Percentiles rank a stretch among this genome's conserved stretches.
These are phyloP conservation scores for Heterobasidion parviporum DNA, from an alignment of 1,284 basidiomycete genomes.

Conservation along the genomic window DNA sequence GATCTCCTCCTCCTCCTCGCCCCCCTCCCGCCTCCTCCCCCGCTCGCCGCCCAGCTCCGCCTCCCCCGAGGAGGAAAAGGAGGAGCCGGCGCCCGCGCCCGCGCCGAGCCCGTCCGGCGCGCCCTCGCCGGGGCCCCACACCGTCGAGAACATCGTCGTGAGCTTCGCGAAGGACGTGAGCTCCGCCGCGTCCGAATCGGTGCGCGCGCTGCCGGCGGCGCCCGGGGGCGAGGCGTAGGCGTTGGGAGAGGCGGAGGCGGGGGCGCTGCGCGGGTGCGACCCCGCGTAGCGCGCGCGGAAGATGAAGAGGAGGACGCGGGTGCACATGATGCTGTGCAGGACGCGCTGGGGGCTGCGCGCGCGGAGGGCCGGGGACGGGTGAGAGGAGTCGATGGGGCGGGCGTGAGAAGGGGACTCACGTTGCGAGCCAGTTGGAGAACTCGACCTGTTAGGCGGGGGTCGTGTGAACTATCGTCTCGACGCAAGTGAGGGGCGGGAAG, in stretches of 20 bases:
- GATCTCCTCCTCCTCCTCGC: not conserved
- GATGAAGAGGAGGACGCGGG: slow-evolving; percentile 31
- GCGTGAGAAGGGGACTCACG: slow-evolving; percentile 17
- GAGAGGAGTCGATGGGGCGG: not conserved
- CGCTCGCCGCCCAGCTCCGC: not conserved
- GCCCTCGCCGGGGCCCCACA: not conserved
- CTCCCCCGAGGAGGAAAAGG: too few species aligned
- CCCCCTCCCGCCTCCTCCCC: not conserved
- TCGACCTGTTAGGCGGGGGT: too few species aligned
- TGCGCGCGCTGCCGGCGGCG: not conserved
- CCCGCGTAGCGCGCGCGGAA: slow-evolving; percentile 11
- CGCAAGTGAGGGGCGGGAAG: slow-evolving; percentile 4
- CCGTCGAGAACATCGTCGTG: not conserved
- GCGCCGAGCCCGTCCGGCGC: not conserved
- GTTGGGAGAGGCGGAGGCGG: not conserved
- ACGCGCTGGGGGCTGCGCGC: slow-evolving; percentile 30
- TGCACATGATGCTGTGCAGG: slow-evolving; percentile 33
- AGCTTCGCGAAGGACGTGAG: not conserved
- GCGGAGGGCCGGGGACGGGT: not conserved
- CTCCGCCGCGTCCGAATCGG: not conserved
- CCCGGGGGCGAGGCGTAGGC: slow-evolving; percentile 6
- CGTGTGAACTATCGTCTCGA: too few species aligned
- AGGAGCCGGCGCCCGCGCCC: too few species aligned
- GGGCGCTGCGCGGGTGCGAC: not conserved
- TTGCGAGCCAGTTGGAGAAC: slow-evolving; percentile 29